Evolutionary conservation across 169 alveolate species (phyloP).

Genomic region (Eimeria acervulina): DNA sequence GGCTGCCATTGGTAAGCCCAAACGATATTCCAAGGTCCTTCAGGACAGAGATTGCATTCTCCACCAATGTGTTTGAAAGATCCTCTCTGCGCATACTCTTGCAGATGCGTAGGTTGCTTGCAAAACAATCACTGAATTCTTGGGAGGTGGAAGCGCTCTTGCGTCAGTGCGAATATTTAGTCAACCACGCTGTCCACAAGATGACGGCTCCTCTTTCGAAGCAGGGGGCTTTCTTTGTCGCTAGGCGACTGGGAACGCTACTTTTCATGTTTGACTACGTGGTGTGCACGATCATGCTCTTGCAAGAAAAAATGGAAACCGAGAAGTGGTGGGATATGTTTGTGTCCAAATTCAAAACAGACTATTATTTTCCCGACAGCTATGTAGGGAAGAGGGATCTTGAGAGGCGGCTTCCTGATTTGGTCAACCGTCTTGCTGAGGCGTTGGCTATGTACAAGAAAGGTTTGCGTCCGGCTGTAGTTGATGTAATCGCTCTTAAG

Average conservation of each 20-base stretch:
- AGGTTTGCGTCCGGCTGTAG: neutral
- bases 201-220: neutral
- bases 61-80: neutral
- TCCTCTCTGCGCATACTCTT: neutral
- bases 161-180: neutral
- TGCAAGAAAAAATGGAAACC: neutral
- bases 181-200: neutral
- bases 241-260: neutral
- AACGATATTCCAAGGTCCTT: neutral
- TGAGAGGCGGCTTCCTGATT: neutral
- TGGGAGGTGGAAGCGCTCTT: neutral
- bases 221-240: neutral
- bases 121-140: neutral
- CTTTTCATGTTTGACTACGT: neutral
- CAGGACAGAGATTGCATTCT: neutral
- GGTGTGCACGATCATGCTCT: slow-evolving; percentile 20
- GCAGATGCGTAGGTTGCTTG: neutral
- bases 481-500: neutral
- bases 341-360: neutral
- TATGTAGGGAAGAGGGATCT: neutral
- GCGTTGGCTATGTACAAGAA: neutral
- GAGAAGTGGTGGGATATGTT: neutral
- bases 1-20: neutral
- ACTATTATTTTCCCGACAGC: neutral
- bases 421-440: neutral